These are phyloP conservation scores for Kentomonas sorsogonicus DNA, from an alignment of 208 protist species.

Conservation along the genomic window DNA sequence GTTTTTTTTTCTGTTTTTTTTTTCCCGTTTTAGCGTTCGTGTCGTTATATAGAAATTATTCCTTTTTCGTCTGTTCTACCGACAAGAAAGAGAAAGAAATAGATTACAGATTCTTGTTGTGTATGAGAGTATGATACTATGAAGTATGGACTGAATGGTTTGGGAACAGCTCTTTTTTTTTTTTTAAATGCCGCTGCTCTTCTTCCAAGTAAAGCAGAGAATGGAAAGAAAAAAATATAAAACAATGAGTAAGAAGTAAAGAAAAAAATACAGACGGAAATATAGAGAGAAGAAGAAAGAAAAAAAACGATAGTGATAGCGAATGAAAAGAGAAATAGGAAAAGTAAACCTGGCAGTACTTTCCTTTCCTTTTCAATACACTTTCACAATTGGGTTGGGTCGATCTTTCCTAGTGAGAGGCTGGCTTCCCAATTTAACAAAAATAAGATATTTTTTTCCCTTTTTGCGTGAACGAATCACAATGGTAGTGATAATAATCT, in stretches of 20 bases:
- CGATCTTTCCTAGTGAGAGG: neutral
- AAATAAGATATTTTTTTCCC: constrained; percentile 5
- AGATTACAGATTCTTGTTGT: too few species aligned
- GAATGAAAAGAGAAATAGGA: neutral
- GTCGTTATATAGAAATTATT: constrained; percentile 3
- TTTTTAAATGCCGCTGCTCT: too few species aligned
- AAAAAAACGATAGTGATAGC: neutral
- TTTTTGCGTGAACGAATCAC: neutral
- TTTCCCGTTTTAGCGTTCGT: neutral
- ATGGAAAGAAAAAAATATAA: neutral
- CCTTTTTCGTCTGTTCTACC: constrained; percentile 4
- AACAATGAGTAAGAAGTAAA: neutral
- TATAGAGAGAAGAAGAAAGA: constrained; percentile 7
- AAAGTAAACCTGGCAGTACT: too few species aligned
- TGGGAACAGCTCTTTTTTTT: too few species aligned
- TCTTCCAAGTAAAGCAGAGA: neutral
- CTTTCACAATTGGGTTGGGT: too few species aligned
- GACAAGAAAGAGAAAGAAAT: neutral
- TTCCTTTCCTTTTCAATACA: too few species aligned
- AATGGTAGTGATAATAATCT: neutral
- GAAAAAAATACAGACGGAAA: neutral
- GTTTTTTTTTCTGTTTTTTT: constrained; percentile 4
- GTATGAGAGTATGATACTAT: constrained; percentile 1
- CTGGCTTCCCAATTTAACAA: neutral
- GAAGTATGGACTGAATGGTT: neutral